Percentiles rank a stretch among this genome's conserved stretches.
These are phyloP conservation scores for Annulohypoxylon bovei DNA, from an alignment of 495 filamentous ascomycete genomes.

Conservation along the genomic window DNA sequence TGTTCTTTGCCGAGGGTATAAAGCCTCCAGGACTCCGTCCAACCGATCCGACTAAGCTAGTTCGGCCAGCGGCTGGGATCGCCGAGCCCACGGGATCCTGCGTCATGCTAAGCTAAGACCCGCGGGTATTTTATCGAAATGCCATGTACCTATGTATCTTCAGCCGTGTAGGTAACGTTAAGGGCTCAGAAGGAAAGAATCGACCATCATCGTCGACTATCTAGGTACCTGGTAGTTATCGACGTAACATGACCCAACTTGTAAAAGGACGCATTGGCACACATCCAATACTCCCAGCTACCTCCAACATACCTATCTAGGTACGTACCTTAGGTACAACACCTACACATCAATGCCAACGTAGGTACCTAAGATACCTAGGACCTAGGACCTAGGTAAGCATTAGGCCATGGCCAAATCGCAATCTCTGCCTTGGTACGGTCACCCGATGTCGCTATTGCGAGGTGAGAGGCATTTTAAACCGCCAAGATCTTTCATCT, in stretches of 20 bases:
- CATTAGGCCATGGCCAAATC: constrained; percentile 13
- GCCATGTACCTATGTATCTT: neutral
- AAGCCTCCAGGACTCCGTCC: neutral
- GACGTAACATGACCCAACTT: neutral
- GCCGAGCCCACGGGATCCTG: neutral
- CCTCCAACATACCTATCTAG: no score
- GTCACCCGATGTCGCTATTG: constrained; percentile 23
- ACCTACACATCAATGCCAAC: no score
- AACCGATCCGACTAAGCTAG: constrained; percentile 9
- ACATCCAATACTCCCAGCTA: neutral
- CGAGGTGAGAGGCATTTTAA: constrained; percentile 19
- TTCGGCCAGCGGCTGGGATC: constrained; percentile 10
- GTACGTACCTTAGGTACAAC: no score
- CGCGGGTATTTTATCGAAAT: neutral
- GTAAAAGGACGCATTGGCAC: neutral
- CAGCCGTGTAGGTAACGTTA: constrained; percentile 1
- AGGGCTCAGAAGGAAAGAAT: neutral
- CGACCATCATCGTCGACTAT: neutral
- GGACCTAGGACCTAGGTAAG: neutral
- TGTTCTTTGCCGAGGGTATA: constrained; percentile 15
- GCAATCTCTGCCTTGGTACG: neutral
- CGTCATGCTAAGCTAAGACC: neutral
- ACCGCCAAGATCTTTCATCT: constrained; percentile 24
- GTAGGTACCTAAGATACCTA: no score
- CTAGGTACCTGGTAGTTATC: no score